These are phyloP conservation scores for Sarcocystis neurona DNA, from an alignment of 169 alveolate genomes.

Conservation along the genomic window DNA sequence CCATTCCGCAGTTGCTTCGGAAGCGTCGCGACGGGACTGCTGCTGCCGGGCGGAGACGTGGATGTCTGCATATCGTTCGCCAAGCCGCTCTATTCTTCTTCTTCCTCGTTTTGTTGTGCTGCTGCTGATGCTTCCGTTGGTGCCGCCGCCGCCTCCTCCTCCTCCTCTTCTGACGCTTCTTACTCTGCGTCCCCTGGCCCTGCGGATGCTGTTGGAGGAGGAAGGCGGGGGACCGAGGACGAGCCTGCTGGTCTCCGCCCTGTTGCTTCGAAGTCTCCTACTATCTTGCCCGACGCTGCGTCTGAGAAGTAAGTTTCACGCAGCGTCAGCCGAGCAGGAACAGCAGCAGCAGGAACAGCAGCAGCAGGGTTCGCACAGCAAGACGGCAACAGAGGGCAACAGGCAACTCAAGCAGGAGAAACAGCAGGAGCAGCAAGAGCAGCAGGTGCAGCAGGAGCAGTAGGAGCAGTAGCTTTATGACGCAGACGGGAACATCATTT, in stretches of 20 bases:
- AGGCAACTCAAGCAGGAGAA: not conserved
- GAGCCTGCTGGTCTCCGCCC: not conserved
- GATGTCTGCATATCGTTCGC: not conserved
- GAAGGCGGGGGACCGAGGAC: not conserved
- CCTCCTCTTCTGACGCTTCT: not conserved
- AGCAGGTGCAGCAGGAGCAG: not conserved
- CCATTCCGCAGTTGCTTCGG: conserved; percentile 24
- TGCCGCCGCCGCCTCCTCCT: not conserved
- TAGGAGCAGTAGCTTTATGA: not conserved
- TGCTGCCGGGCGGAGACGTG: conserved; percentile 38
- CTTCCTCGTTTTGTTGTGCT: too few relatives aligned
- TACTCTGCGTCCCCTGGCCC: not conserved
- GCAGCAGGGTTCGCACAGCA: not conserved
- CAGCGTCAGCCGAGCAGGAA: not conserved
- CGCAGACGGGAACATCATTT: too few relatives aligned
- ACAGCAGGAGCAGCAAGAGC: not conserved
- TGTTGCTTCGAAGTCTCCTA: not conserved
- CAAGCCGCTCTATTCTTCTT: too few relatives aligned
- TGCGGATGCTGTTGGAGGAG: too few relatives aligned
- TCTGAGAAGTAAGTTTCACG: too few relatives aligned
- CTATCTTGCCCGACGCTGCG: too few relatives aligned
- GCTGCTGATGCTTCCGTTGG: conserved; percentile 2
- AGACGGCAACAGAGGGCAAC: not conserved
- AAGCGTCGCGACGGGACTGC: conserved; percentile 19
- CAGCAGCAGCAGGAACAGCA: not conserved